Conservation (phyloP, 768 basidiomycete genomes). For the Termitomyces sp. region DNA sequence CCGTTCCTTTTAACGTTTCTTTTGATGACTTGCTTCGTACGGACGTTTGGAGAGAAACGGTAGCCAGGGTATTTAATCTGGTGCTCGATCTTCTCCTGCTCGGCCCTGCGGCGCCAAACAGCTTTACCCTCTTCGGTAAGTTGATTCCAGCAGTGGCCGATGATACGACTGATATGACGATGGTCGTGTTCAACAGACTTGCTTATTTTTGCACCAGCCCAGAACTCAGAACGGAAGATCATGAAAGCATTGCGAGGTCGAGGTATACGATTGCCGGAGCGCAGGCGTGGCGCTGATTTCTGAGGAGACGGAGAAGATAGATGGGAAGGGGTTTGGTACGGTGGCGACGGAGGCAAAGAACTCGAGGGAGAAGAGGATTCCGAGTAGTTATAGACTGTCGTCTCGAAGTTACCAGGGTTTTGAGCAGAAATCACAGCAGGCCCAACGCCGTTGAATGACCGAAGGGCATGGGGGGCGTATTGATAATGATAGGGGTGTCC, state of each 20-base stretch:
- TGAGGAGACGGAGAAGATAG: conserved; percentile 12
- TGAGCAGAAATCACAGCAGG: conserved; percentile 2
- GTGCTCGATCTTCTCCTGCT: conserved; percentile 49
- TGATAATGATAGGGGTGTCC: conserved; percentile 8
- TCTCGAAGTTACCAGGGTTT: conserved; percentile 4
- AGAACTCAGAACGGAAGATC: conserved; percentile 61
- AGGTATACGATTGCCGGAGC: conserved; percentile 52
- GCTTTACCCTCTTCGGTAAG: conserved; percentile 47
- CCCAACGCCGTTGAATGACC: conserved; percentile 1
- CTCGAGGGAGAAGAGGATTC: conserved; percentile 11
- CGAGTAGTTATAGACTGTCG: conserved; percentile 8
- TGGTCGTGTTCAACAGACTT: conserved; percentile 52
- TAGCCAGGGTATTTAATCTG: conserved; percentile 47
- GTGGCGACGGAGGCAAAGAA: conserved; percentile 9
- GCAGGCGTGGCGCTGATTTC: conserved; percentile 13
- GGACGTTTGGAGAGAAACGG: conserved; percentile 44
- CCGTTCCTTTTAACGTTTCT: conserved; percentile 52
- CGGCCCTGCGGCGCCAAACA: conserved; percentile 47
- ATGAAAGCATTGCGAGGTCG: conserved; percentile 87
- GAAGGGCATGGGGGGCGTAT: not conserved
- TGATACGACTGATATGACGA: conserved; percentile 53
- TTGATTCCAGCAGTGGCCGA: conserved; percentile 52
- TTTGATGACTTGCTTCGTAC: conserved; percentile 40
- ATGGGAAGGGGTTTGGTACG: not conserved
- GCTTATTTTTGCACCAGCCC: conserved; percentile 44